A percentile compares a stretch with the other conserved stretches of the same genome.
Conservation (phyloP, 1,284 basidiomycete species). For the Rhodotorula sp. region DNA sequence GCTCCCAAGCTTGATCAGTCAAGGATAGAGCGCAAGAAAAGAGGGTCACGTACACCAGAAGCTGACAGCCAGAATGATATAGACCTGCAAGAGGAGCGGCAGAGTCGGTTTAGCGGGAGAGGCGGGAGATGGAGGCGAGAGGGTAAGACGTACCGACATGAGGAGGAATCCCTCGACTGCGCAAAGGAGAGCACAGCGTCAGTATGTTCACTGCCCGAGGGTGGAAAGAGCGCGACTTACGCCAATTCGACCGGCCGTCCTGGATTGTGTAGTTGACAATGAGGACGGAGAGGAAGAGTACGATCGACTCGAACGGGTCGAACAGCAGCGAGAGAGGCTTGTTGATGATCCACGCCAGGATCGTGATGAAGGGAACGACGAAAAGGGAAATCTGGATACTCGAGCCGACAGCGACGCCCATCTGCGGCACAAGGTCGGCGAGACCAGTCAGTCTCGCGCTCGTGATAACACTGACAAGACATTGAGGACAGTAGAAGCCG, state of each 20-base stretch:
- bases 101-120: neutral
- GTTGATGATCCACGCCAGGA: slow-evolving; percentile 53
- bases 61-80: slow-evolving; percentile 52
- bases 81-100: slow-evolving; percentile 43
- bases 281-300: slow-evolving; percentile 47
- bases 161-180: slow-evolving; percentile 41
- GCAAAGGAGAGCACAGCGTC: neutral
- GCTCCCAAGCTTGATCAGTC: no score
- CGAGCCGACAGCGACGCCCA: slow-evolving; percentile 84
- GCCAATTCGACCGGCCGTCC: slow-evolving; percentile 34
- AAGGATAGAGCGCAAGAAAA: no score
- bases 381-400: slow-evolving; percentile 86
- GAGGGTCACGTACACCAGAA: slow-evolving; percentile 11
- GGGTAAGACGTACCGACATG: slow-evolving; percentile 16
- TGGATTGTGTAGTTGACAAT: slow-evolving; percentile 41
- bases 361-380: slow-evolving; percentile 69
- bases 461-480: no score
- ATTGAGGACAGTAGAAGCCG: no score
- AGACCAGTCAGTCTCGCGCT: neutral
- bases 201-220: neutral
- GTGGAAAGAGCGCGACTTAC: neutral
- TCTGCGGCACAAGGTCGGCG: slow-evolving; percentile 62
- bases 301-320: slow-evolving; percentile 66
- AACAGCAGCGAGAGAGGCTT: slow-evolving; percentile 54
- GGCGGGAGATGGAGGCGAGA: neutral